Base-by-base conservation (phyloP, 164 flowering plant species). In the Vitis amurensis region DNA sequence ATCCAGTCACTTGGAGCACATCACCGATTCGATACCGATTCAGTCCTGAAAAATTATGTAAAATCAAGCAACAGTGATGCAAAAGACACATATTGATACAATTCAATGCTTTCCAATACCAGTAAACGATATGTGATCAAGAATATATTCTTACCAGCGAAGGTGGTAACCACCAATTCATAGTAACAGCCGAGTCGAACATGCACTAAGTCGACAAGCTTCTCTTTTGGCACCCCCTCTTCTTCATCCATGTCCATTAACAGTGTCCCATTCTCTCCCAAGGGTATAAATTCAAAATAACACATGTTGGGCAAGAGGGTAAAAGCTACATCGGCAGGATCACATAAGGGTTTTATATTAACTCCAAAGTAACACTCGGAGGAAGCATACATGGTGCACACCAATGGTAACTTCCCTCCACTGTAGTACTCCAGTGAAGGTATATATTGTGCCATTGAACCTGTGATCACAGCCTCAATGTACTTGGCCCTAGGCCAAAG, bases 401-500 rank as follows among this genome's bases (percentile, higher is more conserved):
- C 86, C 68, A 90, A 52, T 0, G 97, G 97, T n/a, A 91, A 57
- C 71, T 84, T 84, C 49, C 85, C 87, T 0, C 68, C 87, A 59
- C 85, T 83, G 37, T 89, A 94, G 66, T 79, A 88, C 50, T 88
- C 85, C 1, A 94, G 77, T 0, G 90, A 72, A 3, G 98, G 96
- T 50, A 91, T 84, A 50, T 94, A 94, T 58, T 91, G 97, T 4
- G 97, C 83, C 97, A 94, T 94, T 27, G 97, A 77, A 9, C 96
- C 96, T 1, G 97, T 94, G 9, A 94, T 89, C 13, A 93, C 89
- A 9, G 90, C 97, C 73, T 91, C 95, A 61, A 93, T 83, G 76
- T 85, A 91, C 89, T 90, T 93, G 12, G 97, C 87, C 19, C 72
- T 87, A 4, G 98, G 98, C 97, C 97, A 93, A 14, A 93, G 76